Conservation (phyloP, 129 eudicot genomes). For the Chrysanthemum seticuspe region DNA sequence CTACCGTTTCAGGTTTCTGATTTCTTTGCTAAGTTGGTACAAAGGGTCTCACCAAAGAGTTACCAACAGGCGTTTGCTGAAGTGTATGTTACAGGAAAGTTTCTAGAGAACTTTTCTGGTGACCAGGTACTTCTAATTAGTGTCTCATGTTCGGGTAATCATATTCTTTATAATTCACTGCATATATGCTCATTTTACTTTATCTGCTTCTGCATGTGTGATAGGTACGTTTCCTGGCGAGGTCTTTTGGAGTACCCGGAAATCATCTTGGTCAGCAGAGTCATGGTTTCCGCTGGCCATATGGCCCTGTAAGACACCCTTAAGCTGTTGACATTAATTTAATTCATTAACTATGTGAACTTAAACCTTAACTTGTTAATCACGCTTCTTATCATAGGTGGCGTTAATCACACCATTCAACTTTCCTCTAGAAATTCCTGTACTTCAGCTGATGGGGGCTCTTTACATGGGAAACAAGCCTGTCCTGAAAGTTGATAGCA, state of each 20-base stretch:
- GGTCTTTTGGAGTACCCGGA: constrained; percentile 94
- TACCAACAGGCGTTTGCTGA: constrained; percentile 87
- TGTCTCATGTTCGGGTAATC: background rate
- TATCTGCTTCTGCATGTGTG: constrained; percentile 7
- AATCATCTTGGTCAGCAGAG: constrained; percentile 99
- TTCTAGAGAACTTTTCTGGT: constrained; percentile 84
- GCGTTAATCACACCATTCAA: constrained; percentile 86
- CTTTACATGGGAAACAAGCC: constrained; percentile 95
- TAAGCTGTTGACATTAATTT: background rate
- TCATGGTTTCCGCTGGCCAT: constrained; percentile 99
- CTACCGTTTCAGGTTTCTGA: constrained; percentile 60
- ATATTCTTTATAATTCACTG: background rate
- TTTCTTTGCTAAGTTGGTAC: constrained; percentile 79
- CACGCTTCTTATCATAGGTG: constrained; percentile 44
- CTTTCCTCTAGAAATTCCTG: constrained; percentile 84
- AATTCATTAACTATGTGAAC: background rate
- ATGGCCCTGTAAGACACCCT: constrained; percentile 79
- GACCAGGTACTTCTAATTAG: constrained; percentile 62
- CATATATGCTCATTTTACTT: background rate
- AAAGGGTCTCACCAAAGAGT: constrained; percentile 94
- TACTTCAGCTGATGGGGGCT: constrained; percentile 82
- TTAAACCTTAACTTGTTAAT: background rate
- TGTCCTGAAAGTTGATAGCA: constrained; percentile 88
- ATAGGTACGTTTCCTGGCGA: constrained; percentile 94
- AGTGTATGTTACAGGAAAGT: constrained; percentile 79